phyloP scores from a whole-genome alignment of 139 green algal species.

The Chlorokybus atmophyticus region DNA sequence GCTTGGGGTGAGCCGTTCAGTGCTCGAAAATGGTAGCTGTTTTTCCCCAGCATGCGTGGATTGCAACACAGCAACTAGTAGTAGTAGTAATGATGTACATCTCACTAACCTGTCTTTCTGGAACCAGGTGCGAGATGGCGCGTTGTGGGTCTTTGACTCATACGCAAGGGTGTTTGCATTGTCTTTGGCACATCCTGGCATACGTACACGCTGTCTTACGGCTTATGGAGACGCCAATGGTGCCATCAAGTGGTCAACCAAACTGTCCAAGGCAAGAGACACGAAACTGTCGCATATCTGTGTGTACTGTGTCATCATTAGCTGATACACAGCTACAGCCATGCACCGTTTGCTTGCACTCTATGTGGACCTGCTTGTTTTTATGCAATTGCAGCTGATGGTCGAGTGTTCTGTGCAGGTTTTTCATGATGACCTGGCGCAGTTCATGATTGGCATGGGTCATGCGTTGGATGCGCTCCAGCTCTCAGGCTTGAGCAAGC shows the following conservation, averaged over 20 bases:
- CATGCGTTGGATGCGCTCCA: slow-evolving; percentile 21
- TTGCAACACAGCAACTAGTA: no score
- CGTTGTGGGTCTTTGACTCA: no score
- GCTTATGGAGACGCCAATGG: slow-evolving; percentile 21
- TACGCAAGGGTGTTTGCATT: no score
- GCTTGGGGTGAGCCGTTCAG: no score
- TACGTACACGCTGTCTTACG: slow-evolving; percentile 19
- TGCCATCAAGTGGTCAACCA: slow-evolving; percentile 21
- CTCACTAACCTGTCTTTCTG: no score
- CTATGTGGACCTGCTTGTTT: not conserved
- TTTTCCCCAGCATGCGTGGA: no score
- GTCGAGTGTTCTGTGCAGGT: not conserved
- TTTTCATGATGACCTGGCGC: slow-evolving; percentile 21
- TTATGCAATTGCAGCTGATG: not conserved
- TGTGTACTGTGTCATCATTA: not conserved
- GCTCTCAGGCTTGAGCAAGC: slow-evolving; percentile 14
- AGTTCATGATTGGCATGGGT: slow-evolving; percentile 28
- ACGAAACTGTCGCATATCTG: not conserved
- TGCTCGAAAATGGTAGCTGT: no score
- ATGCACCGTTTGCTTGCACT: not conserved
- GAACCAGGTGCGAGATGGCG: no score
- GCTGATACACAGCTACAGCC: not conserved
- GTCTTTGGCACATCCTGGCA: slow-evolving; percentile 24
- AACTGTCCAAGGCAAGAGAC: not conserved
- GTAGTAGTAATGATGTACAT: no score